Evolutionary conservation across 2,329 filamentous ascomycete species (phyloP).

Genomic region (Dactylonectria estremocensis): DNA sequence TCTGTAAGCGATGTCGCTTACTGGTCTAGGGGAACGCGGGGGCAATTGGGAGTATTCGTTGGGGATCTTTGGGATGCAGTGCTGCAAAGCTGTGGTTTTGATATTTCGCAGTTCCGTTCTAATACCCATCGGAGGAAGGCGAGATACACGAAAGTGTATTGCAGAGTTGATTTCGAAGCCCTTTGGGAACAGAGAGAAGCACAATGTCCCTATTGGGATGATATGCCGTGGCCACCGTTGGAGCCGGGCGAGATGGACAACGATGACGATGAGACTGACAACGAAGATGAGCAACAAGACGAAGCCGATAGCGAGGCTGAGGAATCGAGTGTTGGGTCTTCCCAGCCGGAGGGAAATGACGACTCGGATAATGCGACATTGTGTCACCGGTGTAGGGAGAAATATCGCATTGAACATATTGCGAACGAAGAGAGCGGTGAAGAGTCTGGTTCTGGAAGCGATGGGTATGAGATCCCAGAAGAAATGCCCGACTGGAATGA

Average conservation of each 20-base stretch:
- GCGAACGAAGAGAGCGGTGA: background rate
- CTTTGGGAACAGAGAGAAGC: slow-evolving; percentile 12
- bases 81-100: slow-evolving; percentile 16
- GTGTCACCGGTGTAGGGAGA: background rate
- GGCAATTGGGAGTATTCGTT: background rate
- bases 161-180: background rate
- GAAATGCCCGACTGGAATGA: background rate
- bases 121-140: background rate
- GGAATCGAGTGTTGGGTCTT: background rate
- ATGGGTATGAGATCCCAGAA: background rate
- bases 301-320: background rate
- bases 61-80: slow-evolving; percentile 32
- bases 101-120: slow-evolving; percentile 11
- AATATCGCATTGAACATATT: background rate
- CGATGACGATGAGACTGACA: background rate
- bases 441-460: background rate
- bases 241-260: background rate
- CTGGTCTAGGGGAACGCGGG: background rate
- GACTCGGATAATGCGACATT: background rate
- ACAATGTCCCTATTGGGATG: slow-evolving; percentile 23
- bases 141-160: background rate
- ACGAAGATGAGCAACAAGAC: too few relatives aligned
- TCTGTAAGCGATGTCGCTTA: slow-evolving; percentile 20
- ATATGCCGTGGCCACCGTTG: slow-evolving; percentile 26
- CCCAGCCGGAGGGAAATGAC: background rate